Conservation (phyloP, 2,329 filamentous ascomycete genomes). For the Alternaria arborescens region DNA sequence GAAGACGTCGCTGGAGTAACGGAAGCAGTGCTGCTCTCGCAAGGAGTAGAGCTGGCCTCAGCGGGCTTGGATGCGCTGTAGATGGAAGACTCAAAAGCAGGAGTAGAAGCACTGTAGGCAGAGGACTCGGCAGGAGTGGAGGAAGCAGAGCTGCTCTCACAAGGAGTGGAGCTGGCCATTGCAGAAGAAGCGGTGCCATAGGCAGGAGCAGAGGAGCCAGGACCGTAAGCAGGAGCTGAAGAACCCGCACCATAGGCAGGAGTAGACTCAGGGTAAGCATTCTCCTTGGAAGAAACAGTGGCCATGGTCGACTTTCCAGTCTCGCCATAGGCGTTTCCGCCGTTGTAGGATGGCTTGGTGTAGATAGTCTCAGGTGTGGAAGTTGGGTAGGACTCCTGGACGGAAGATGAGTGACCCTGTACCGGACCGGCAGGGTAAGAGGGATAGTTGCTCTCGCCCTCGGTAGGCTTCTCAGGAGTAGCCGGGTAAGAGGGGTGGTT, state of each 20-base stretch:
- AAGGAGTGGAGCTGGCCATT: constrained; percentile 8
- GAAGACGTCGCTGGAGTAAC: constrained; percentile 1
- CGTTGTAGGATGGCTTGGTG: constrained; percentile 10
- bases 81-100: background rate
- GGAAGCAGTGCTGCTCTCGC: constrained; percentile 4
- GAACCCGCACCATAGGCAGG: background rate
- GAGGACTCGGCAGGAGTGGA: background rate
- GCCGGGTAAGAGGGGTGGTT: constrained; percentile 6
- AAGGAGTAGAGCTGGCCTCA: constrained; percentile 7
- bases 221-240: background rate
- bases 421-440: constrained; percentile 8
- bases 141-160: constrained; percentile 10
- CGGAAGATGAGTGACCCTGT: constrained; percentile 1
- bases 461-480: background rate
- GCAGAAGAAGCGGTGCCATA: background rate
- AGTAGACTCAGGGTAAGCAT: constrained; percentile 1
- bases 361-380: background rate
- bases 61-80: background rate
- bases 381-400: constrained; percentile 1
- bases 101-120: constrained; percentile 3
- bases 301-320: constrained; percentile 1
- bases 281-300: constrained; percentile 5
- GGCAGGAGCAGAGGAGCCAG: background rate
- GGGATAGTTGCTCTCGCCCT: background rate
- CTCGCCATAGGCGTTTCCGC: constrained; percentile 7